Evolutionary conservation across 2,329 filamentous ascomycete genomes (phyloP).

Genomic region (Botrytis byssoidea): DNA sequence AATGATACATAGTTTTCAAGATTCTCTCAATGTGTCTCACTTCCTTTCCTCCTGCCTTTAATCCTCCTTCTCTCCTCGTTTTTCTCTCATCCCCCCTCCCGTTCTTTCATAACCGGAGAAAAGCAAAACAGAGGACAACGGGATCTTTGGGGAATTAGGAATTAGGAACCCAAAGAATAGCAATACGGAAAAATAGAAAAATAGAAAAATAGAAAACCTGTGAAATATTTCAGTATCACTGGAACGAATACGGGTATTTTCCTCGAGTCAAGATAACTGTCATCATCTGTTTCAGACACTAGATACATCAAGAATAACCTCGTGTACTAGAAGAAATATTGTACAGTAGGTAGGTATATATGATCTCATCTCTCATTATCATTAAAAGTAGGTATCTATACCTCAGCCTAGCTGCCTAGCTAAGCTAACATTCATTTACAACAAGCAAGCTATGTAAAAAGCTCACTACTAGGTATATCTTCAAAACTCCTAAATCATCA

Average conservation of each 20-base stretch:
- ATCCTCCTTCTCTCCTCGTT: too few relatives aligned
- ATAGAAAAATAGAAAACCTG: neutral
- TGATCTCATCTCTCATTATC: conserved; percentile 2
- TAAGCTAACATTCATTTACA: neutral
- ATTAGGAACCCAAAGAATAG: neutral
- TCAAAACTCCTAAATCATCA: neutral
- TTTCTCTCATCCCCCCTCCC: too few relatives aligned
- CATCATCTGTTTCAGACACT: neutral
- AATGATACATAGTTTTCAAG: too few relatives aligned
- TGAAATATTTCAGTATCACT: neutral
- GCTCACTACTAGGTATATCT: neutral
- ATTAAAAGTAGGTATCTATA: neutral
- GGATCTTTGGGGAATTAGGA: too few relatives aligned
- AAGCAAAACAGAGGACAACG: too few relatives aligned
- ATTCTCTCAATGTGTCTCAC: too few relatives aligned
- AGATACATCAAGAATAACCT: neutral
- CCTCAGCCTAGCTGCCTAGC: neutral
- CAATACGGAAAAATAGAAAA: neutral
- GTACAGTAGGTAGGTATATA: neutral
- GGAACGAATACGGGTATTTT: too few relatives aligned
- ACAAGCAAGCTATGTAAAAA: neutral
- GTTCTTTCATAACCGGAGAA: too few relatives aligned
- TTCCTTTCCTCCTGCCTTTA: too few relatives aligned
- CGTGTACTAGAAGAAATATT: neutral
- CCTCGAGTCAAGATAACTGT: neutral